Evolutionary conservation across 2,329 filamentous ascomycete species (phyloP), one percentile per base, ranked within the genome.

Genomic region (Ophiostoma sp.): DNA sequence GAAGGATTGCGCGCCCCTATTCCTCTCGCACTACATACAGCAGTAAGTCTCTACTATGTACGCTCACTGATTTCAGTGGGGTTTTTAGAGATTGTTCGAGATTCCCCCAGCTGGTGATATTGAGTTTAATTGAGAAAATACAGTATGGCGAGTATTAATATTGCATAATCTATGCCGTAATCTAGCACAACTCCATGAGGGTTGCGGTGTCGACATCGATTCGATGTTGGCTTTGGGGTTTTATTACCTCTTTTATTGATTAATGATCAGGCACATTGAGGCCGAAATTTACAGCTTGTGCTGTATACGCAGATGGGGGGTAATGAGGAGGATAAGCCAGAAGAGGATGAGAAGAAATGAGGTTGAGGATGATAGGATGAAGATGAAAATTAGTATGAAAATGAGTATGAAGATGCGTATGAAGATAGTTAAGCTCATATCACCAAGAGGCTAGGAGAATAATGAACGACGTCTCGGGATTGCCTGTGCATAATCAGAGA

Each of bases 1-100:
- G 69, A 70, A 67, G 35, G 69, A 70, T 70, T 70, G 36, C 67
- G 69, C 69, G 69, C 69, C 64, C 69, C 65, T 67, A 60, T 33
- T 62, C n/a, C n/a, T 10, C 52, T 54, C 11, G 23, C n/a, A 27
- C 52, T 48, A 39, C 36, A 11, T 31, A 31, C 39, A 41, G 6
- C 7, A 20, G 17, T 3, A 39, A 39, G 36, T 48, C 48, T 52
- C 48, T 15, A 52, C 48, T 31, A 31, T 31, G 27, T 48, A 5
- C 44, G 10, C 20, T 20, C 44, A 27, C 52, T 57, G 52, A 13
- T 11, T 41, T 41, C 4, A 41, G 1, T 11, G 39, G 2, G 15
- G 8, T 13, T 5, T 13, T 57, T n/a, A 27, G 52, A 57, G 15
- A 41, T 41, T 57, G 10, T 4, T n/a, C 48, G 13, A 54, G 6